Evolutionary conservation across 202 grass and related monocot species (phyloP), one percentile per base, ranked within the genome.

Genomic region (Hordeum pubiflorum): DNA sequence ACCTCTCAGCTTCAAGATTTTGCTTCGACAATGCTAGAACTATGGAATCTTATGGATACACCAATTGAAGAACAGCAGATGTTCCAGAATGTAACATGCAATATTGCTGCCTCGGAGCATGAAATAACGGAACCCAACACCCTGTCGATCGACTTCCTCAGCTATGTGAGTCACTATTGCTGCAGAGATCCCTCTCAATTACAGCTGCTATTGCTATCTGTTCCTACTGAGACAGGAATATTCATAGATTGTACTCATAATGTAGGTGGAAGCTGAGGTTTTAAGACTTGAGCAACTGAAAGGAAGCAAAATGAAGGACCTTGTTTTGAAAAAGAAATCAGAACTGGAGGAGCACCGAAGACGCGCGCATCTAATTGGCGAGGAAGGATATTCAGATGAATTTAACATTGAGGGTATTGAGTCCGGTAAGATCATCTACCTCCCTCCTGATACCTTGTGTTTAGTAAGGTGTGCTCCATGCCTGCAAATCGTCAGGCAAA

Each of bases 11-110:
- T 98, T 93, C 96, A 98, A 98, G 96, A 98, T 81, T 89, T 95
- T 82, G 96, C 89, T 40, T 93, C 82, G 39, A 83, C 85, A 63
- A 89, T 98, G 90, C 82, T 98, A 54, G 90, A 93, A 76, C 77
- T 99, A 74, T 99, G 96, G 96, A 88, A 99, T 83, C 86, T 99
- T 64, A 99, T 99, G 96, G 96, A 99, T 61, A 95, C 90, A 66
- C 96, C 96, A 72, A 79, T 87, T 76, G 96, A 99, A 90, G 92
- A 99, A 62, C 96, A 99, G 54, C 87, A 95, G 70, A 84, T 91
- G 65, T 99, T 99, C 82, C 92, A 89, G 86, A 90, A 89, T 78
- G 81, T 95, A 52, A 94, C 96, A 4, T 87, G 88, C 72, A 95
- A 99, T 46, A 91, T 99, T 88, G 96, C 96, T 85, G 96, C 96